Percentiles rank a stretch among this genome's conserved stretches.
Evolutionary conservation across 1,284 basidiomycete species (phyloP).

Genomic region (Heterobasidion irregulare): DNA sequence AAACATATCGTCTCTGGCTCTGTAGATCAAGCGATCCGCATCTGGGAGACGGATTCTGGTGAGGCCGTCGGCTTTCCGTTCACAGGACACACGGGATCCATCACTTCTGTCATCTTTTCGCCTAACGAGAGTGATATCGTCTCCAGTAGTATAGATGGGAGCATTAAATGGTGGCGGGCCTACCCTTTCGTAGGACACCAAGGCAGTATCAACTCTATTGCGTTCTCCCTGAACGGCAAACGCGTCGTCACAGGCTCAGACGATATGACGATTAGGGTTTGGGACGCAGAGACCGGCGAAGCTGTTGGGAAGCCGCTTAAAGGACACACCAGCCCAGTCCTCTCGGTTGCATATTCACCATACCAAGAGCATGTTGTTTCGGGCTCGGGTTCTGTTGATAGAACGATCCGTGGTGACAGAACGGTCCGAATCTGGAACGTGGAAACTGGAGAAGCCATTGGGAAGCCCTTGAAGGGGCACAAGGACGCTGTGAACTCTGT

Average conservation of each 20-base stretch:
- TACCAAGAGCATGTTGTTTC: background rate
- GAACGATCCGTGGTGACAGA: background rate
- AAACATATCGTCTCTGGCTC: constrained; percentile 4
- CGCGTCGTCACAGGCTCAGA: constrained; percentile 12
- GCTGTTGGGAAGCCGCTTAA: background rate
- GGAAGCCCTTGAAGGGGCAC: background rate
- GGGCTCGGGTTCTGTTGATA: background rate
- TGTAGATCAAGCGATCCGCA: constrained; percentile 2
- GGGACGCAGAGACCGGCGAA: constrained; percentile 4
- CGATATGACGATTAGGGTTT: constrained; percentile 12
- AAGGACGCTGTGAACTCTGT: background rate
- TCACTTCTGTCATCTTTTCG: background rate
- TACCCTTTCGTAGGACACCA: too few relatives aligned
- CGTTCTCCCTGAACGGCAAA: constrained; percentile 12
- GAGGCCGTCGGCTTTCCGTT: background rate
- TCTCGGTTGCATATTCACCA: constrained; percentile 1
- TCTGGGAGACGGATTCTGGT: constrained; percentile 6
- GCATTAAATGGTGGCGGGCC: too few relatives aligned
- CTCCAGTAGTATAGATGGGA: too few relatives aligned
- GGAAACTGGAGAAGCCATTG: background rate
- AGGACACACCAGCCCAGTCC: background rate
- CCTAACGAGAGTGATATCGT: too few relatives aligned
- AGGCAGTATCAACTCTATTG: constrained; percentile 10
- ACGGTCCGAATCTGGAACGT: constrained; percentile 1
- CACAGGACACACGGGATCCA: background rate